Evolutionary conservation across 1,139 yeast genomes (phyloP).

Genomic region (Lodderomyces oxycetoniae): DNA sequence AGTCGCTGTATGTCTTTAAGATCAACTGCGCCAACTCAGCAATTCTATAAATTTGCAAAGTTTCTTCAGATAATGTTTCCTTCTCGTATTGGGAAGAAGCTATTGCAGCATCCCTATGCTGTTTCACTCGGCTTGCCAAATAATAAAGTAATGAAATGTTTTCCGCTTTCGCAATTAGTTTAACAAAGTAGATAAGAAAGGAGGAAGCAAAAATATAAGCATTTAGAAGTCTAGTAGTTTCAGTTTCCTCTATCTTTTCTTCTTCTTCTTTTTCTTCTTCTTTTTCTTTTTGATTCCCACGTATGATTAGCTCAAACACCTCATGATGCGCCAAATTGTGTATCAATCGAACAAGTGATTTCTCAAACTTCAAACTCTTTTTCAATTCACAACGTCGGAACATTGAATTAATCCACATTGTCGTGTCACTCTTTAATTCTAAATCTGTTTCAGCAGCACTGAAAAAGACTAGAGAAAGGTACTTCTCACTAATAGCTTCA

Average conservation of each 20-base stretch:
- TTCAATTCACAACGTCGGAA: constrained; percentile 41
- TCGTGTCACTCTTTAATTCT: constrained; percentile 45
- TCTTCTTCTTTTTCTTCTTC: constrained; percentile 15
- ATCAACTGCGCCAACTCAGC: constrained; percentile 72
- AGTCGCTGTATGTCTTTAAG: constrained; percentile 54
- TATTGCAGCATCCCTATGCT: constrained; percentile 59
- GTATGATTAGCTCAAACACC: constrained; percentile 49
- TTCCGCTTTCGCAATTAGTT: constrained; percentile 56
- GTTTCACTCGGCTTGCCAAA: constrained; percentile 74
- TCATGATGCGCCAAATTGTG: constrained; percentile 75
- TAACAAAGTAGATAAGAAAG: constrained; percentile 57
- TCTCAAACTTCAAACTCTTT: constrained; percentile 51
- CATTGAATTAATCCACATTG: constrained; percentile 72
- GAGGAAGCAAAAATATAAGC: constrained; percentile 52
- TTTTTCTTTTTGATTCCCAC: constrained; percentile 17
- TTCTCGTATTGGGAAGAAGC: constrained; percentile 31
- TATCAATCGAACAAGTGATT: constrained; percentile 60
- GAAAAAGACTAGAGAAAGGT: constrained; percentile 64
- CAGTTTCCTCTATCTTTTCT: constrained; percentile 14
- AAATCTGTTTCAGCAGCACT: constrained; percentile 69
- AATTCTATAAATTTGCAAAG: constrained; percentile 51
- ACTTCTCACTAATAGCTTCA: constrained; percentile 58
- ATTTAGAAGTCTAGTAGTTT: constrained; percentile 12
- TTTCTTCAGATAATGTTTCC: constrained; percentile 22
- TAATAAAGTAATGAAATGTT: constrained; percentile 73